phyloP scores from a whole-genome alignment of 2,329 filamentous ascomycete genomes.

The Cadophora malorum region DNA sequence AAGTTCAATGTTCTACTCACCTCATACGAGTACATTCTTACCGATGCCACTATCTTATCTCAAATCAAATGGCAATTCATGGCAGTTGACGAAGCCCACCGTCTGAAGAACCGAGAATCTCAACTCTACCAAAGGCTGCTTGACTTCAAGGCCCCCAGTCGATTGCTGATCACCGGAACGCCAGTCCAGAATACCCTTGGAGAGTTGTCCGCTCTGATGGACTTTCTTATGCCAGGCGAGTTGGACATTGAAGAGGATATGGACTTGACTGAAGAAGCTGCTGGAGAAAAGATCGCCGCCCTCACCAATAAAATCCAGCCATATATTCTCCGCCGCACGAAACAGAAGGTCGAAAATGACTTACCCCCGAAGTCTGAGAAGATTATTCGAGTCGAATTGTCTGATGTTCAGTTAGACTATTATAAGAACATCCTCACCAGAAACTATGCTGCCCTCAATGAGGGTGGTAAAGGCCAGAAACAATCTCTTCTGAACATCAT shows the following conservation, averaged over 20 bases:
- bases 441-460: slow-evolving; percentile 93
- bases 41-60: slow-evolving; percentile 82
- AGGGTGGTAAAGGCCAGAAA: slow-evolving; percentile 88
- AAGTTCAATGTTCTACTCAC: slow-evolving; percentile 99
- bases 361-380: slow-evolving; percentile 97
- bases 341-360: slow-evolving; percentile 96
- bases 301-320: slow-evolving; percentile 88
- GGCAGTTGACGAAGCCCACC: slow-evolving; percentile 94
- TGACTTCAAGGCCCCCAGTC: slow-evolving; percentile 86
- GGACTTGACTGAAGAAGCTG: slow-evolving; percentile 80
- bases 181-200: slow-evolving; percentile 97
- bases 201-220: slow-evolving; percentile 89
- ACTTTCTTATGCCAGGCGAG: slow-evolving; percentile 96
- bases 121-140: slow-evolving; percentile 87
- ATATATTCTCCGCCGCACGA: slow-evolving; percentile 93
- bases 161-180: slow-evolving; percentile 93
- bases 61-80: slow-evolving; percentile 98
- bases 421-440: slow-evolving; percentile 98
- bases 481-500: slow-evolving; percentile 97
- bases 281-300: slow-evolving; percentile 84
- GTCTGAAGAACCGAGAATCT: slow-evolving; percentile 94
- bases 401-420: slow-evolving; percentile 95
- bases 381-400: slow-evolving; percentile 96
- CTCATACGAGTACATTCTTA: slow-evolving; percentile 94
- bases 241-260: slow-evolving; percentile 91